Evolutionary conservation across 1,284 basidiomycete genomes (phyloP).

Genomic region (Trichosporon inkin): DNA sequence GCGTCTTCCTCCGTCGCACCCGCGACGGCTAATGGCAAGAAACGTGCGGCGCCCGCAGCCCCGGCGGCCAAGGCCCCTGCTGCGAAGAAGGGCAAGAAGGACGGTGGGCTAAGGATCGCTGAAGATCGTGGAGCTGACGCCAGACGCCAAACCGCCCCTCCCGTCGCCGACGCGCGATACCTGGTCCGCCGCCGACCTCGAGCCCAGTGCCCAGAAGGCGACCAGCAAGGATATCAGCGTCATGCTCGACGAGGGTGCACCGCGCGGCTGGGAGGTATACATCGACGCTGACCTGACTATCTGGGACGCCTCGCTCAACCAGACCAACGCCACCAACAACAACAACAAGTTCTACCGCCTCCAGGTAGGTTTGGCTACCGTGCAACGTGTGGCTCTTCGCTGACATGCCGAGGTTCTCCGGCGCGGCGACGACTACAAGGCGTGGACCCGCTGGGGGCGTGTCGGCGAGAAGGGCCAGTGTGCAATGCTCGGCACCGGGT

Average conservation of each 20-base stretch:
- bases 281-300: conserved; percentile 52
- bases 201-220: conserved; percentile 12
- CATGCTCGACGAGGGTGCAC: conserved; percentile 16
- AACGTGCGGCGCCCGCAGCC: conserved; percentile 9
- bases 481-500: conserved; percentile 12
- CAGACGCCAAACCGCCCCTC: background rate
- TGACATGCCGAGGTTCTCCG: conserved; percentile 13
- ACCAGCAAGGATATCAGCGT: conserved; percentile 8
- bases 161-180: conserved; percentile 4
- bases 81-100: conserved; percentile 14
- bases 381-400: background rate
- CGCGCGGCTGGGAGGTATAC: conserved; percentile 54
- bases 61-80: background rate
- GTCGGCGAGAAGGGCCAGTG: conserved; percentile 22
- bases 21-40: conserved; percentile 10
- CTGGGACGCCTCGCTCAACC: conserved; percentile 67
- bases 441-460: conserved; percentile 26
- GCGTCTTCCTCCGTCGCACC: background rate
- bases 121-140: background rate
- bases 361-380: conserved; percentile 10
- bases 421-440: conserved; percentile 7
- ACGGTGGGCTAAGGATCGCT: background rate
- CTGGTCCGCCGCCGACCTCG: background rate
- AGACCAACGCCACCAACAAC: conserved; percentile 61
- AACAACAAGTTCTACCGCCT: conserved; percentile 58